A percentile compares a stretch with the other conserved stretches of the same genome.
Evolutionary conservation across 805 yeast genomes (phyloP).

Genomic region (Lipomyces mesembrius): DNA sequence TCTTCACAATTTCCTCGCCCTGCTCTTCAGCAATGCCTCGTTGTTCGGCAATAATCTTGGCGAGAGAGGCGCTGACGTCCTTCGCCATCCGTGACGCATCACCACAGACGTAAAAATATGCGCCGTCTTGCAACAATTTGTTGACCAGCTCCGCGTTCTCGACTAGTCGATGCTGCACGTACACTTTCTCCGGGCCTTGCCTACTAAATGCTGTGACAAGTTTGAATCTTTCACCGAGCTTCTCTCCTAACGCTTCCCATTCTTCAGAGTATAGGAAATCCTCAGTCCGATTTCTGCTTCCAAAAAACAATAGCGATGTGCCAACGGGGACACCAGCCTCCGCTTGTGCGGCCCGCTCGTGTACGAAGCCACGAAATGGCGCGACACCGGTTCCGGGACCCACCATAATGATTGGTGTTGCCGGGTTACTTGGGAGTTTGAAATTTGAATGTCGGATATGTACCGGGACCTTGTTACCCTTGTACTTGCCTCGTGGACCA

Average conservation of each 20-base stretch:
- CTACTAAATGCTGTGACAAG: conserved; percentile 87
- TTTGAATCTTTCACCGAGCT: conserved; percentile 65
- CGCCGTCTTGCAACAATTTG: conserved; percentile 65
- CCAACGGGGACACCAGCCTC: conserved; percentile 64
- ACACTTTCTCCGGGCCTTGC: conserved; percentile 65
- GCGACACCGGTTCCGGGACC: conserved; percentile 99
- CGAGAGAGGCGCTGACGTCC: conserved; percentile 77
- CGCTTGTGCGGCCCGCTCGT: conserved; percentile 74
- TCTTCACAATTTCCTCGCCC: conserved; percentile 77
- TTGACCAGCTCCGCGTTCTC: conserved; percentile 56
- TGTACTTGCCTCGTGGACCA: conserved; percentile 77
- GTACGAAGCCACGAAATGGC: conserved; percentile 92
- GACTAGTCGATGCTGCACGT: conserved; percentile 80
- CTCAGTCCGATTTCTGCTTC: conserved; percentile 77
- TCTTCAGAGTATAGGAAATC: conserved; percentile 88
- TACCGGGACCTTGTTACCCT: conserved; percentile 68
- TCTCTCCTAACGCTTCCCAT: conserved; percentile 61
- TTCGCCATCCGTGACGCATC: conserved; percentile 96
- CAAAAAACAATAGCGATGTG: conserved; percentile 76
- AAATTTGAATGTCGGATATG: conserved; percentile 95
- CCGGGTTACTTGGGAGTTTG: conserved; percentile 85
- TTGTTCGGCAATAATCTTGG: conserved; percentile 62
- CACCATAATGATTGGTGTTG: conserved; percentile 83
- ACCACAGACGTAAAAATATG: conserved; percentile 93
- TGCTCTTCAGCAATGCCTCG: conserved; percentile 67